Evolutionary conservation across 352 stramenopile genomes (phyloP).

Genomic region (Phytophthora citricola): DNA sequence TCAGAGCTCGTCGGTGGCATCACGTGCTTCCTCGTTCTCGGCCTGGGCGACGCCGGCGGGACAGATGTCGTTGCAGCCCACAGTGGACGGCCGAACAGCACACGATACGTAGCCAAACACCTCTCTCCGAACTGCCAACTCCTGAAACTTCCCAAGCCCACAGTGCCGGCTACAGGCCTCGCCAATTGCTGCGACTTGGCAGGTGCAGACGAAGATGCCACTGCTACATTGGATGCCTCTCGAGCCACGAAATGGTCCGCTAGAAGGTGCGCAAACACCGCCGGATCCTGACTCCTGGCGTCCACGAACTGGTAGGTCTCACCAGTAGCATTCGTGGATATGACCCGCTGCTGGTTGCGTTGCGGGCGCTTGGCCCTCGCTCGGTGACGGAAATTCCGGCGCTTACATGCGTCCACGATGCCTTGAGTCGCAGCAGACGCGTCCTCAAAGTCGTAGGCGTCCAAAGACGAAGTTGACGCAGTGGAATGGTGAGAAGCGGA

Average conservation of each 20-base stretch:
- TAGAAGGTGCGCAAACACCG: conserved; percentile 31
- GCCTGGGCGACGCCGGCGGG: conserved; percentile 5
- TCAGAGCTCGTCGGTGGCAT: conserved; percentile 26
- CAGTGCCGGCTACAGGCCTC: conserved; percentile 36
- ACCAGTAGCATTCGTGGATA: neutral
- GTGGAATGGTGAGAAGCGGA: conserved; percentile 5
- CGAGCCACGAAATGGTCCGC: conserved; percentile 39
- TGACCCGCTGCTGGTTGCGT: conserved; percentile 1
- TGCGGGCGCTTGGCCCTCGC: conserved; percentile 20
- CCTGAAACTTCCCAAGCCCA: conserved; percentile 22
- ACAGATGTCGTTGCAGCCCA: conserved; percentile 13
- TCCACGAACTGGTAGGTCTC: conserved; percentile 21
- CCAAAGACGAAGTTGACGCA: conserved; percentile 1
- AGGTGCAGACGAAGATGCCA: neutral
- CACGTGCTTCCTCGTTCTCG: conserved; percentile 30
- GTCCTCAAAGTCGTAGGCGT: conserved; percentile 23
- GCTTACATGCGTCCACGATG: conserved; percentile 19
- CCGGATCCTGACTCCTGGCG: conserved; percentile 25
- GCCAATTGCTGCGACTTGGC: conserved; percentile 11
- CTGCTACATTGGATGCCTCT: conserved; percentile 6
- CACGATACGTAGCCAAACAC: conserved; percentile 54
- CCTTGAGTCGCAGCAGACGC: conserved; percentile 10
- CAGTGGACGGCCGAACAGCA: conserved; percentile 50
- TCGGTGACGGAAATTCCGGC: conserved; percentile 5
- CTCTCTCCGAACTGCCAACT: conserved; percentile 37